Conservation (phyloP, 257 asterid genomes). For the Schizonepeta tenuifolia region DNA sequence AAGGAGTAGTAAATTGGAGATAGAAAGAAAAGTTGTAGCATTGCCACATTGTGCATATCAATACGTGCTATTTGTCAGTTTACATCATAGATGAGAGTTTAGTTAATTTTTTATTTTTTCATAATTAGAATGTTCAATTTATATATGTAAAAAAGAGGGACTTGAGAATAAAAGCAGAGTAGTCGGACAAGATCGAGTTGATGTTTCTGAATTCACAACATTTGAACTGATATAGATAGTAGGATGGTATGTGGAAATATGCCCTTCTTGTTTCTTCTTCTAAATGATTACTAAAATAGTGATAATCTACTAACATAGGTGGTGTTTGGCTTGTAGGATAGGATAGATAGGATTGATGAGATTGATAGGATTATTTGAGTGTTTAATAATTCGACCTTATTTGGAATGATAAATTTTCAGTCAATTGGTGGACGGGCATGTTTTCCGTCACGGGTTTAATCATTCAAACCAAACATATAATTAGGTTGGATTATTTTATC, state of each 20-base stretch:
- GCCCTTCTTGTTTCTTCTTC: slow-evolving; percentile 1
- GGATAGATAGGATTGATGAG: no score
- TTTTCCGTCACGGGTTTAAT: no score
- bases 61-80: slow-evolving; percentile 4
- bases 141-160: neutral
- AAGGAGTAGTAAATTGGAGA: neutral
- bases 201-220: neutral
- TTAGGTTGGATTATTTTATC: no score
- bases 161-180: slow-evolving; percentile 12
- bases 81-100: neutral
- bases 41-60: neutral
- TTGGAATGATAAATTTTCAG: no score
- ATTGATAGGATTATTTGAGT: no score
- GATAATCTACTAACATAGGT: no score
- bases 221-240: no score
- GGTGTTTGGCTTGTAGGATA: no score
- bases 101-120: neutral
- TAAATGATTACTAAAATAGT: neutral
- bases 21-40: neutral
- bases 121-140: neutral
- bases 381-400: no score
- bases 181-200: neutral
- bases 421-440: no score
- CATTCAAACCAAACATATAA: no score
- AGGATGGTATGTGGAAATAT: no score